Conservation (phyloP, 805 yeast genomes). For the Starmerella stigmatis region DNA sequence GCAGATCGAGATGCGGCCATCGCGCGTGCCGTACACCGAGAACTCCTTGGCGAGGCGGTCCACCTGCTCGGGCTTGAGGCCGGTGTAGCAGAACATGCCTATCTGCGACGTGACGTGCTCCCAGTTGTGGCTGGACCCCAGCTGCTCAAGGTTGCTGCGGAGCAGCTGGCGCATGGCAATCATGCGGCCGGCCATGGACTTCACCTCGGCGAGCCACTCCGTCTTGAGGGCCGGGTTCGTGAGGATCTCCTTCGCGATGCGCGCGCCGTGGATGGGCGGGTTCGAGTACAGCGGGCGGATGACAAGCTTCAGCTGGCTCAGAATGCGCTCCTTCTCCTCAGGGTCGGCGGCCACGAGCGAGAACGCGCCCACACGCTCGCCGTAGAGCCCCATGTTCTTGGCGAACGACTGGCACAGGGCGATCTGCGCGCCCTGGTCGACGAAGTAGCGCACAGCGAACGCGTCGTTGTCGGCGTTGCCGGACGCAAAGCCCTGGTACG, state of each 20-base stretch:
- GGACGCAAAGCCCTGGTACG: conserved; percentile 90
- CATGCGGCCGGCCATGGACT: conserved; percentile 68
- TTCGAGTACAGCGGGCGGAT: conserved; percentile 83
- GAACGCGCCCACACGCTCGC: conserved; percentile 86
- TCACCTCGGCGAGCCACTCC: conserved; percentile 77
- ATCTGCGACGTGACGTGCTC: conserved; percentile 76
- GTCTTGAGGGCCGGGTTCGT: conserved; percentile 46
- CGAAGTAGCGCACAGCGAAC: conserved; percentile 40
- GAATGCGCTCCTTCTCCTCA: conserved; percentile 34
- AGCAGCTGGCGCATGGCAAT: conserved; percentile 58
- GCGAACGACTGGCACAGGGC: conserved; percentile 84
- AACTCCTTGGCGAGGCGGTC: conserved; percentile 57
- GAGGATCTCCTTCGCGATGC: conserved; percentile 71
- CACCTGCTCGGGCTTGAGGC: conserved; percentile 62
- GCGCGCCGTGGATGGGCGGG: conserved; percentile 91
- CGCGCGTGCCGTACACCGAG: conserved; percentile 67
- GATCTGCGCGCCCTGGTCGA: conserved; percentile 34
- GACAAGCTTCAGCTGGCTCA: conserved; percentile 71
- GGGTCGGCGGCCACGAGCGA: conserved; percentile 44
- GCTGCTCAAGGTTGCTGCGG: conserved; percentile 47
- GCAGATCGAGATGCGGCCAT: conserved; percentile 89
- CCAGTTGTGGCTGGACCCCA: conserved; percentile 61
- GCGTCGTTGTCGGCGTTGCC: conserved; percentile 73
- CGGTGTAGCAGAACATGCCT: conserved; percentile 95
- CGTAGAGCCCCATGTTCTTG: conserved; percentile 89